Conservation (phyloP, 75 land plant genomes). For the Pinus albicaulis region DNA sequence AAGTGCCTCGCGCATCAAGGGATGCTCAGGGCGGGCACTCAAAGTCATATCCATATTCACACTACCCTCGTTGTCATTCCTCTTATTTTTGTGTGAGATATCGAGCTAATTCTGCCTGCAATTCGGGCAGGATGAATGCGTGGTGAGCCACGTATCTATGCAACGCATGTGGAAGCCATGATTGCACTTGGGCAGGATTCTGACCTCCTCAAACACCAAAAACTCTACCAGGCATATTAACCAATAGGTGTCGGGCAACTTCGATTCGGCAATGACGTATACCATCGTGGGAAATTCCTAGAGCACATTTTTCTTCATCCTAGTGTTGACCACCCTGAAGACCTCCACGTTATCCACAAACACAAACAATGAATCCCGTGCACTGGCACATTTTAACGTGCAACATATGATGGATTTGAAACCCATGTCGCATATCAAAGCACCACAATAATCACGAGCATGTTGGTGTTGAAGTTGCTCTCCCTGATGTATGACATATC, state of each 20-base stretch:
- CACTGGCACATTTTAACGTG: conserved; percentile 18
- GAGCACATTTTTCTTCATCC: conserved; percentile 44
- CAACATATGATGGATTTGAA: conserved; percentile 58
- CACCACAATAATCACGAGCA: conserved; percentile 64
- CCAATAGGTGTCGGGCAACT: conserved; percentile 5
- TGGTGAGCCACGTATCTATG: conserved; percentile 40
- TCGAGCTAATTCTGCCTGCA: conserved; percentile 7
- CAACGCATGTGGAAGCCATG: conserved; percentile 46
- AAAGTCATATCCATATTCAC: too few species aligned
- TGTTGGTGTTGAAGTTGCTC: conserved; percentile 49
- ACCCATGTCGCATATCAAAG: conserved; percentile 58
- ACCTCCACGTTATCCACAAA: not conserved
- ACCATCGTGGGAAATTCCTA: conserved; percentile 17
- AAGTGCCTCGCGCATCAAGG: too few species aligned
- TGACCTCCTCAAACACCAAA: conserved; percentile 16
- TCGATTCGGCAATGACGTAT: too few species aligned
- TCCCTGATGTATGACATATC: not conserved
- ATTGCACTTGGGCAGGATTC: conserved; percentile 33
- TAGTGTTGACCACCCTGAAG: conserved; percentile 8
- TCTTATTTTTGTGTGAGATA: too few species aligned
- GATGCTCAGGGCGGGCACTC: too few species aligned
- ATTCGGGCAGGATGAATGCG: conserved; percentile 47
- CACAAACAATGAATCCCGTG: conserved; percentile 11
- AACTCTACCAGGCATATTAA: conserved; percentile 37
- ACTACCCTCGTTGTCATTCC: too few species aligned